A percentile compares a stretch with the other conserved stretches of the same genome.
Conservation (phyloP, 129 eudicot species). For the Artemisia tridentata region DNA sequence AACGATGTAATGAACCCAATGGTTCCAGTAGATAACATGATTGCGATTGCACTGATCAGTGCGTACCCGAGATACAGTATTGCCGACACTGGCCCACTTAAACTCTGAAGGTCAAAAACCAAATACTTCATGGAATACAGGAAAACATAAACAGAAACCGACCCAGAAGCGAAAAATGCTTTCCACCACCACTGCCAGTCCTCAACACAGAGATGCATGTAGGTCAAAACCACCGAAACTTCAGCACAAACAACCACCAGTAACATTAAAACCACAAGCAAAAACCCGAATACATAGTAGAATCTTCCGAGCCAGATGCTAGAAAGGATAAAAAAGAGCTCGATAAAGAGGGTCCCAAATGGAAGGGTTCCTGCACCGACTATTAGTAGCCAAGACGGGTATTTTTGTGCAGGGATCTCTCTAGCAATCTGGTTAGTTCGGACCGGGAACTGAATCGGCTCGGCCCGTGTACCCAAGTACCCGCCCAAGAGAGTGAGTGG, state of each 20-base stretch:
- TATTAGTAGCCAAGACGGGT: slow-evolving; percentile 47
- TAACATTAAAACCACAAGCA: slow-evolving; percentile 38
- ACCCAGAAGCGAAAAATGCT: slow-evolving; percentile 68
- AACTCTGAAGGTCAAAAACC: slow-evolving; percentile 62
- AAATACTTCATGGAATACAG: slow-evolving; percentile 64
- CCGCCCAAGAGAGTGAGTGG: slow-evolving; percentile 45
- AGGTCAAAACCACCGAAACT: slow-evolving; percentile 43
- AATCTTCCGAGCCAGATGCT: slow-evolving; percentile 51
- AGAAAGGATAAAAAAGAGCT: slow-evolving; percentile 40
- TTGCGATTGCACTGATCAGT: slow-evolving; percentile 27
- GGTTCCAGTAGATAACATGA: slow-evolving; percentile 37
- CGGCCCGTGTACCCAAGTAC: slow-evolving; percentile 39
- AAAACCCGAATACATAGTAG: slow-evolving; percentile 45
- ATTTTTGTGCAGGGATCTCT: slow-evolving; percentile 61
- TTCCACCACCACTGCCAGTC: slow-evolving; percentile 93
- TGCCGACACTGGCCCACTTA: slow-evolving; percentile 65
- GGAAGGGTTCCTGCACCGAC: slow-evolving; percentile 45
- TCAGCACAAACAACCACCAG: slow-evolving; percentile 49
- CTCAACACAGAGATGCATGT: slow-evolving; percentile 53
- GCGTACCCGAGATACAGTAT: slow-evolving; percentile 59
- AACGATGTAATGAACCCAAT: slow-evolving; percentile 35
- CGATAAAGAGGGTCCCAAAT: slow-evolving; percentile 45
- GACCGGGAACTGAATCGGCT: slow-evolving; percentile 39
- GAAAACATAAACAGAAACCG: slow-evolving; percentile 59
- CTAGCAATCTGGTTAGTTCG: slow-evolving; percentile 44